Evolutionary conservation across 345 rosid genomes (phyloP), one percentile per base, ranked within the genome.

Genomic region (Triadica sebifera): DNA sequence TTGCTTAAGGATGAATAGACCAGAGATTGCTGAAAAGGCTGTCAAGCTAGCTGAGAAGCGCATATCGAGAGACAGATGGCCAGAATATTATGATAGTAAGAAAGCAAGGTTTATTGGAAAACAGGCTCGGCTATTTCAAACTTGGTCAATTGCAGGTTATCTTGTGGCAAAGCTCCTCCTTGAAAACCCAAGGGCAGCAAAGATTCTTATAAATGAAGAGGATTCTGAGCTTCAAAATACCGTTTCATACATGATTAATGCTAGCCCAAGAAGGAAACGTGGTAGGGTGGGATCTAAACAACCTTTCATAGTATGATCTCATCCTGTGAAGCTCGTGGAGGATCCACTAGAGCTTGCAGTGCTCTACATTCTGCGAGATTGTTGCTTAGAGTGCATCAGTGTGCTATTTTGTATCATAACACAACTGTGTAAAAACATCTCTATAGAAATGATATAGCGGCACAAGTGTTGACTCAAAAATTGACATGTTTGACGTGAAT

Each of bases 121-220:
- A 80, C 98, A 94, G 72, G 84, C 94, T 16, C 89, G 86, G 25
- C 81, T 94, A 39, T 90, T 77, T 79, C 96, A 94, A 75, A 90
- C 97, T 0, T 94, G 98, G 98, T 89, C 98, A 1, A 94, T 92
- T 37, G 93, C 98, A 0, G 97, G 98, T 17, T 92, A 89, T 81
- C 98, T 92, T 10, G 93, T 88, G 58, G 87, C 98, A 19, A 94
- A 89, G 83, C 93, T 87, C 47, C 93, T 94, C 15, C 85, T 94
- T 46, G 87, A 85, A 13, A 75, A 94, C 77, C 97, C 96, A 29
- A 74, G 70, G 72, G 90, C 89, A 5, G 93, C 88, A 0, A 88
- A 85, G 75, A 80, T 87, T 52, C 82, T 91, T 17, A 66, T 81
- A 22, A 88, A 76, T 45, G 94, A 93, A 73, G 98, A 93, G 76